Evolutionary conservation across 345 rosid species (phyloP).

Genomic region (Populus ilicifolia): DNA sequence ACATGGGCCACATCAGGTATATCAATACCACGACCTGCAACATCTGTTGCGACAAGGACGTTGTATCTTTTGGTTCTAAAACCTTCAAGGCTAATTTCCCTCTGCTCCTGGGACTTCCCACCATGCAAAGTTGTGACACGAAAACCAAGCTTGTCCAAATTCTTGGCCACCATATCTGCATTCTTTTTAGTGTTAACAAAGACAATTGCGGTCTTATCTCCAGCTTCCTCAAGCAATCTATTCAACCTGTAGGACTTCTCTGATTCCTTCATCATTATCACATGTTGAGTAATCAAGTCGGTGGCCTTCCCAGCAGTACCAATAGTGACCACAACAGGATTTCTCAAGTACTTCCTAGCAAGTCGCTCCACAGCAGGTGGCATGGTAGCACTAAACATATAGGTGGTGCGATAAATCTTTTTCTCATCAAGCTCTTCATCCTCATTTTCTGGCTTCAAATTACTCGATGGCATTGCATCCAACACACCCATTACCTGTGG

Average conservation of each 20-base stretch:
- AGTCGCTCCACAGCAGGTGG: conserved; percentile 92
- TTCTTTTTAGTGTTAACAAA: conserved; percentile 93
- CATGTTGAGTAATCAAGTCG: conserved; percentile 81
- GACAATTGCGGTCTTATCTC: conserved; percentile 83
- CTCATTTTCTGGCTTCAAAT: conserved; percentile 90
- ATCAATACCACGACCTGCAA: conserved; percentile 92
- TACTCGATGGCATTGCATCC: conserved; percentile 95
- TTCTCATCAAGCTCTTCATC: conserved; percentile 94
- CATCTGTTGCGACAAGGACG: conserved; percentile 93
- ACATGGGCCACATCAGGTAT: conserved; percentile 96
- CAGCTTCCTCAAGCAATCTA: conserved; percentile 76
- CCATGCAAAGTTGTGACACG: conserved; percentile 90
- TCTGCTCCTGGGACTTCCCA: conserved; percentile 93
- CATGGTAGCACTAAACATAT: conserved; percentile 99
- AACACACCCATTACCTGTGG: conserved; percentile 84
- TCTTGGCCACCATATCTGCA: conserved; percentile 73
- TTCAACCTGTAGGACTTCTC: conserved; percentile 66
- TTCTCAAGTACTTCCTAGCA: conserved; percentile 90
- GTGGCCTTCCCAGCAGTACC: conserved; percentile 98
- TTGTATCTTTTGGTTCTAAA: conserved; percentile 83
- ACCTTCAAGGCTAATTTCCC: conserved; percentile 89
- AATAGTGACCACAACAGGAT: conserved; percentile 90
- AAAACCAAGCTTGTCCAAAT: conserved; percentile 77
- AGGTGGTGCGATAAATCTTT: conserved; percentile 87
- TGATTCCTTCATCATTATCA: conserved; percentile 80